Evolutionary conservation across 768 basidiomycete species (phyloP).

Genomic region (Candolleomyces aberdarensis): DNA sequence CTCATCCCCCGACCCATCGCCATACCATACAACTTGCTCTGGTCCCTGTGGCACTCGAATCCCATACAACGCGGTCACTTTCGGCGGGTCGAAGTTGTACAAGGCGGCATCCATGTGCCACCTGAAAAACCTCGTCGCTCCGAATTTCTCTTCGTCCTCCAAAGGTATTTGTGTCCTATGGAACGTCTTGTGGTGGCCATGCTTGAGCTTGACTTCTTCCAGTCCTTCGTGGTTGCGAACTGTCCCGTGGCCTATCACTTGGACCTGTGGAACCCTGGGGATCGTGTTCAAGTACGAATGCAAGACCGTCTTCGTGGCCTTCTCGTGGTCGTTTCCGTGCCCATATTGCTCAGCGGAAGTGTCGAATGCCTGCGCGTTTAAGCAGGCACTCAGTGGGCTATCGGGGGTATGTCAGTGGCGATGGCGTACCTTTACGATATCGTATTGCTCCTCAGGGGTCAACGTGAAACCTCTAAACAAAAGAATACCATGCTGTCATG

Average conservation of each 20-base stretch:
- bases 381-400: too few relatives aligned
- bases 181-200: slow-evolving; percentile 81
- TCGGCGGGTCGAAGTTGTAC: slow-evolving; percentile 70
- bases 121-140: slow-evolving; percentile 77
- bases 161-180: slow-evolving; percentile 72
- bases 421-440: slow-evolving; percentile 67
- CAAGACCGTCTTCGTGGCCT: slow-evolving; percentile 68
- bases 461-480: slow-evolving; percentile 70
- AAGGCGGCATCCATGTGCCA: slow-evolving; percentile 92
- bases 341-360: slow-evolving; percentile 59
- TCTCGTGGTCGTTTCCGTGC: slow-evolving; percentile 79
- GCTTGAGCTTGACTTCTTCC: slow-evolving; percentile 73
- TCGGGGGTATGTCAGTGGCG: too few relatives aligned
- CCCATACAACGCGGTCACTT: slow-evolving; percentile 80
- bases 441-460: slow-evolving; percentile 81
- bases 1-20: slow-evolving; percentile 84
- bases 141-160: slow-evolving; percentile 63
- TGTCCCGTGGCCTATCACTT: slow-evolving; percentile 84
- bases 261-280: slow-evolving; percentile 81
- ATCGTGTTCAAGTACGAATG: slow-evolving; percentile 88
- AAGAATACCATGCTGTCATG: slow-evolving; percentile 59
- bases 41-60: slow-evolving; percentile 64
- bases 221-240: slow-evolving; percentile 82
- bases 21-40: slow-evolving; percentile 65
- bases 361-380: slow-evolving; percentile 46